phyloP scores from a whole-genome alignment of 139 green algal species.

The Yamagishiella unicocca region DNA sequence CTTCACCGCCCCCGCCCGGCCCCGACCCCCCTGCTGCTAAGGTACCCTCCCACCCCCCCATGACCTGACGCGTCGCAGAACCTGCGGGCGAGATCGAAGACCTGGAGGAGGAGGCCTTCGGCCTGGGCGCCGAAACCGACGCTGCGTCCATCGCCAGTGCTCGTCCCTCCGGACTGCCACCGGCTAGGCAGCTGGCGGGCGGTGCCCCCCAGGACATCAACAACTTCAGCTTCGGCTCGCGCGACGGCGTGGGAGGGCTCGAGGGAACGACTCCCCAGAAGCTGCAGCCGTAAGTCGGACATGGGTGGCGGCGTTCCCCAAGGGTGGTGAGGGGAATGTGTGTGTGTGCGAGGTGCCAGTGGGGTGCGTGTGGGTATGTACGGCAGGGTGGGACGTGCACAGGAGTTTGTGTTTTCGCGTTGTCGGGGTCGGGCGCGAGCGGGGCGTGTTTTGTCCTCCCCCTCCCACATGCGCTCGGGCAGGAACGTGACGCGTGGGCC shows the following conservation, averaged over 20 bases:
- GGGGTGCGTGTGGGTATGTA: too few relatives aligned
- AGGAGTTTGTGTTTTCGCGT: too few relatives aligned
- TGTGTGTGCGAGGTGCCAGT: not conserved
- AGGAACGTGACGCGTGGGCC: too few relatives aligned
- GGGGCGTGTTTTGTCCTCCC: too few relatives aligned
- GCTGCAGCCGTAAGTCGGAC: constrained; percentile 14
- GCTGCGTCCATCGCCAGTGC: not conserved
- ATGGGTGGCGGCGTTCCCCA: too few relatives aligned
- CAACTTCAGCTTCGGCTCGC: constrained; percentile 14
- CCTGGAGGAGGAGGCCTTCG: constrained; percentile 18
- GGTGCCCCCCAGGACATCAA: not conserved
- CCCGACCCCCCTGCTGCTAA: too few relatives aligned
- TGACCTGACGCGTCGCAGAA: too few relatives aligned
- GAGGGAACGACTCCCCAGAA: constrained; percentile 3
- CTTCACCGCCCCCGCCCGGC: too few relatives aligned
- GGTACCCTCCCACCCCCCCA: too few relatives aligned
- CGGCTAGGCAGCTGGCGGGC: not conserved
- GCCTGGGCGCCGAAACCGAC: constrained; percentile 10
- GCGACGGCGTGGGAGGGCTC: not conserved
- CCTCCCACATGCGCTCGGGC: too few relatives aligned
- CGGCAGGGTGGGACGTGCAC: too few relatives aligned
- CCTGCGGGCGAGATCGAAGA: constrained; percentile 10
- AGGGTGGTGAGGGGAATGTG: not conserved
- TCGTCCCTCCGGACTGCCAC: not conserved
- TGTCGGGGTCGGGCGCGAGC: too few relatives aligned